phyloP scores from a whole-genome alignment of 2,329 filamentous ascomycete species.

The Cladosporium colombiae region DNA sequence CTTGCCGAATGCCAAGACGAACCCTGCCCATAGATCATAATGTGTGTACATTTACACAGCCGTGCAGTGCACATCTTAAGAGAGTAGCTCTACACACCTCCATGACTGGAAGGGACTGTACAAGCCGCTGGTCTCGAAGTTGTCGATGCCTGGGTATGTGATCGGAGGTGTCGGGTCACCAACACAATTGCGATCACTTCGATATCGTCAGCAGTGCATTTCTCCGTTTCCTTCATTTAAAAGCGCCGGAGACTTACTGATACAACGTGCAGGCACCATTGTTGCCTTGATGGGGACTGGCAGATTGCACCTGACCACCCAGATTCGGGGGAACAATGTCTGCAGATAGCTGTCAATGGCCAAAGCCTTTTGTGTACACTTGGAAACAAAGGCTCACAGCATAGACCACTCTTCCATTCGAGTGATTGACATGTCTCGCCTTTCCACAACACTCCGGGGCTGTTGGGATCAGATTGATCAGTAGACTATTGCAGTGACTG shows the following conservation, averaged over 20 bases:
- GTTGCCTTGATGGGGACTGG: background rate
- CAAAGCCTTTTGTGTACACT: background rate
- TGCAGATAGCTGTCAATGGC: background rate
- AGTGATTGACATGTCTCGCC: background rate
- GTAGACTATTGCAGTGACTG: background rate
- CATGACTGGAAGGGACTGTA: background rate
- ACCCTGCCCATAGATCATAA: background rate
- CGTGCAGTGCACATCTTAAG: background rate
- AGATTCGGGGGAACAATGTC: background rate
- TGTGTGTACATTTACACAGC: background rate
- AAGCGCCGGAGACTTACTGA: background rate
- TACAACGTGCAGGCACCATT: background rate
- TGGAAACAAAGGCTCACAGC: background rate
- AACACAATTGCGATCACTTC: background rate
- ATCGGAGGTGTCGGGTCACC: background rate
- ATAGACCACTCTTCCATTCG: background rate
- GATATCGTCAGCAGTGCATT: background rate
- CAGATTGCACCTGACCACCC: background rate
- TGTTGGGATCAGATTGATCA: background rate
- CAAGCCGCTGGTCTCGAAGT: slow-evolving; percentile 7
- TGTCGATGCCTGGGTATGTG: background rate
- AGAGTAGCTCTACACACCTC: background rate
- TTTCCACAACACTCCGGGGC: background rate
- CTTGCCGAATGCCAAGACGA: background rate
- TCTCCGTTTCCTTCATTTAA: background rate